Evolutionary conservation across 2,329 filamentous ascomycete species (phyloP), one percentile per base, ranked within the genome.

Genomic region (Epichloe uncinata): DNA sequence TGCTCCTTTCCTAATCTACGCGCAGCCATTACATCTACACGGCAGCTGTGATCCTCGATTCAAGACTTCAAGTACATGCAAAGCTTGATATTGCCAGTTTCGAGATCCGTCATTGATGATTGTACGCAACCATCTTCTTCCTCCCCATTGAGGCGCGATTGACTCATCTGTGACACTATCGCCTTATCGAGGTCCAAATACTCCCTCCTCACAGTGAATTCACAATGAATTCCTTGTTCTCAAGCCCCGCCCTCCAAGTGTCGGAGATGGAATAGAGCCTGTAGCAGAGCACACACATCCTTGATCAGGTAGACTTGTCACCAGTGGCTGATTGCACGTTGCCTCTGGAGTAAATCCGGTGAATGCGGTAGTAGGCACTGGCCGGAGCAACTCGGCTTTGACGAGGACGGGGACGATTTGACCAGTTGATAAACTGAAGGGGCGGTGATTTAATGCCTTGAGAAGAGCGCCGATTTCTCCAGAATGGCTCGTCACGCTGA

Each of bases 401-500:
- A 87, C 75, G 1, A 87, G 70, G 2, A 84, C 79, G 0, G 83
- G 82, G 30, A 87, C 82, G 7, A 83, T 75, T 51, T 80, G 75
- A 8, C 84, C 83, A 0, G 84, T 87, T n/a, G 69, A 70, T 12
- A 87, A 67, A 2, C 67, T 62, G 60, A 86, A 87, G 3, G 65
- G 55, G n/a, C 74, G 73, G 57, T 87, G 83, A 47, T 74, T 73
- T 4, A 85, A 64, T 0, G 79, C 79, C 47, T 67, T 58, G 3
- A 82, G 68, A 22, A 79, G 63, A 49, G 66, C 70, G 11, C 58
- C 59, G 55, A 81, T 79, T 57, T 78, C 73, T 5, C 79, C 80
- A 18, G 73, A 75, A 63, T 84, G 80, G 48, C 71, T 77, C 1
- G 78, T 82, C 52, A 82, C 66, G 54, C 73, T 78, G 54, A 83